Evolutionary conservation across 2,329 filamentous ascomycete genomes (phyloP).

Genomic region (Arthrobotrys musiformis): DNA sequence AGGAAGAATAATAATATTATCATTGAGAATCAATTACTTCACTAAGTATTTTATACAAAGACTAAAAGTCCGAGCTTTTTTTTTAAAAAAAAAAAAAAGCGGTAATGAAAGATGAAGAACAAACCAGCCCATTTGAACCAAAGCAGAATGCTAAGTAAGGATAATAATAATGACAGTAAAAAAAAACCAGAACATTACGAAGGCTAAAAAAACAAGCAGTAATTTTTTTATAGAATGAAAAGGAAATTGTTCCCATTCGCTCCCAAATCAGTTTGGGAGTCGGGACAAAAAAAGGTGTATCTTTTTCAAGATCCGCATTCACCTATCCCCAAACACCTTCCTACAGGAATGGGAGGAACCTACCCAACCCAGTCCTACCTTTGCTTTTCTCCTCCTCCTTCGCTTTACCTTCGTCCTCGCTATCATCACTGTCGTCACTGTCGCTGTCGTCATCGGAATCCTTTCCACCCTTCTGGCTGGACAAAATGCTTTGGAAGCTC

Average conservation of each 20-base stretch:
- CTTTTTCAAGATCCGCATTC: not conserved
- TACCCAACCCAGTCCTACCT: slow-evolving; percentile 21
- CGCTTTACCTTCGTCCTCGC: slow-evolving; percentile 25
- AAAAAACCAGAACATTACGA: not conserved
- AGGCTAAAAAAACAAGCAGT: not conserved
- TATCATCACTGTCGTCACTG: slow-evolving; percentile 23
- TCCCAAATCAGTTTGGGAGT: not conserved
- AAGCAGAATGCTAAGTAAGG: not conserved
- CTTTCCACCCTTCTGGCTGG: slow-evolving; percentile 33
- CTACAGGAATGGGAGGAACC: slow-evolving; percentile 34
- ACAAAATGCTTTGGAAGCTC: slow-evolving; percentile 33
- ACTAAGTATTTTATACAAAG: not conserved
- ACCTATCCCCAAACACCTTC: not conserved
- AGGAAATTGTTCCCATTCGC: not conserved
- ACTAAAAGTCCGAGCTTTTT: not conserved
- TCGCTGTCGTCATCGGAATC: slow-evolving; percentile 44
- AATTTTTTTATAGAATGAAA: not conserved
- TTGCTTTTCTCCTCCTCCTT: slow-evolving; percentile 28
- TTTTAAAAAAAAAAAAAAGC: too few species aligned
- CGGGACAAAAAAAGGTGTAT: not conserved
- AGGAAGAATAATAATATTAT: not conserved
- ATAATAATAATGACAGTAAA: not conserved
- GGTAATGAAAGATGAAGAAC: not conserved
- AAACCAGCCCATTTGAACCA: not conserved
- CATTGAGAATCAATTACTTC: not conserved